Base-by-base conservation (phyloP, 2,329 filamentous ascomycete genomes). In the Phaeosphaeria sp. region DNA sequence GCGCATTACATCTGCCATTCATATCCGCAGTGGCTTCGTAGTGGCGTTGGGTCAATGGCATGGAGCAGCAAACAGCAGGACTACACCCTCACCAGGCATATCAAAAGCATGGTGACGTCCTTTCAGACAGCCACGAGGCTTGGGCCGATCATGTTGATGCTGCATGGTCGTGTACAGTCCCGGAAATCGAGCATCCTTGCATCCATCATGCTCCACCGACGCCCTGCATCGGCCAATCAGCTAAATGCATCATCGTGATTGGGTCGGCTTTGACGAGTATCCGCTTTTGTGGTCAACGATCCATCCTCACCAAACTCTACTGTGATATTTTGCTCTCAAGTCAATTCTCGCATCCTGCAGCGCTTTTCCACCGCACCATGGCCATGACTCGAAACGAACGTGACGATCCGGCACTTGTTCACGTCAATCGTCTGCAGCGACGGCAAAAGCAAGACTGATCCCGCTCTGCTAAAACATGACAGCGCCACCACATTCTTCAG, bases 111-210 rank as follows among this genome's bases (percentile, higher is more conserved):
- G 25, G 60, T 69, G 68, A 71, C 68, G 67, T 62, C 48, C 22
- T 66, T 62, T 64, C 67, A 71, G 64, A 67, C 66, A 70, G 67
- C 68, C 68, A 71, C 68, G 55, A 36, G 52, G 44, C 52, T 41
- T 30, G 33, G 49, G 46, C 46, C 23, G 50, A 52, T 47, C 41
- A 47, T 53, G 44, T 47, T 42, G 30, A 50, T 50, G 30, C 47
- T 50, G 30, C 30, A 36, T 7, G 30, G 7, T 36, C 30, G 30
- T 11, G 30, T 36, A 36, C 5, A 3, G 30, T 13, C 30, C 11
- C 30, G 30, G 30, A 13, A 15, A 7, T 36, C 30, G 30, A 36
- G 6, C 30, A 36, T 13, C 30, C 30, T 36, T 36, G 30, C 30
- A 36, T 36, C 6, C 30, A 36, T 36, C 30, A 36, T 36, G 30